phyloP scores from a whole-genome alignment of 352 stramenopile genomes.

The Globisporangium middletonii region DNA sequence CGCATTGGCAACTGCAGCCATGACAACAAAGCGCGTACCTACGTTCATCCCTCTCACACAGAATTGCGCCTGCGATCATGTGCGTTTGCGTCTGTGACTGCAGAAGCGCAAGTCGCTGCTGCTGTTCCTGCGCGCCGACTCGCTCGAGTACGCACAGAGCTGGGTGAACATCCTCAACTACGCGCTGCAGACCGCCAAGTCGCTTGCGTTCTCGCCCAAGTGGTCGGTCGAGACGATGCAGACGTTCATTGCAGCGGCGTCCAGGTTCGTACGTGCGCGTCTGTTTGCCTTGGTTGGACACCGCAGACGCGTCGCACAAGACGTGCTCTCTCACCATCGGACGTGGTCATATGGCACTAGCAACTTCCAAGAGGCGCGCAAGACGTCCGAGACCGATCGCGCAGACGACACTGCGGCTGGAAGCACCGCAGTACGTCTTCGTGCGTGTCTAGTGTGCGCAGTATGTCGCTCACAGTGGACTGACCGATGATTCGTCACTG shows the following conservation, averaged over 20 bases:
- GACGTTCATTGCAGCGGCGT: conserved; percentile 62
- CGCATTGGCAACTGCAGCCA: background rate
- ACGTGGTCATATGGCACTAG: background rate
- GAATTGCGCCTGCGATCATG: background rate
- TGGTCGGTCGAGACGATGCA: conserved; percentile 75
- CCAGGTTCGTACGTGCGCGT: conserved; percentile 25
- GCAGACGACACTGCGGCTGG: background rate
- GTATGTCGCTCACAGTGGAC: too few relatives aligned
- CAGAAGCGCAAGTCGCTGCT: conserved; percentile 76
- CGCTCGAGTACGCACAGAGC: conserved; percentile 50
- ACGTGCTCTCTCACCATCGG: background rate
- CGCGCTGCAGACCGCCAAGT: conserved; percentile 64
- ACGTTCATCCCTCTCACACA: background rate
- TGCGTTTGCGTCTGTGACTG: background rate
- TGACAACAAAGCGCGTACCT: background rate
- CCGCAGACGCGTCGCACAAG: background rate
- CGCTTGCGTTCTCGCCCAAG: conserved; percentile 47
- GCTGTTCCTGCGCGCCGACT: conserved; percentile 75
- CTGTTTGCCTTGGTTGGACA: background rate
- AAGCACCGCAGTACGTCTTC: background rate
- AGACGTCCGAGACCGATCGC: background rate
- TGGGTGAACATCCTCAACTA: conserved; percentile 83
- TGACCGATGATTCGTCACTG: background rate
- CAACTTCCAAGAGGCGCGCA: conserved; percentile 14
- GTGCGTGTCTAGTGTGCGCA: too few relatives aligned